Evolutionary conservation across 257 asterid species (phyloP).

Genomic region (Solanum corneliomulleri): DNA sequence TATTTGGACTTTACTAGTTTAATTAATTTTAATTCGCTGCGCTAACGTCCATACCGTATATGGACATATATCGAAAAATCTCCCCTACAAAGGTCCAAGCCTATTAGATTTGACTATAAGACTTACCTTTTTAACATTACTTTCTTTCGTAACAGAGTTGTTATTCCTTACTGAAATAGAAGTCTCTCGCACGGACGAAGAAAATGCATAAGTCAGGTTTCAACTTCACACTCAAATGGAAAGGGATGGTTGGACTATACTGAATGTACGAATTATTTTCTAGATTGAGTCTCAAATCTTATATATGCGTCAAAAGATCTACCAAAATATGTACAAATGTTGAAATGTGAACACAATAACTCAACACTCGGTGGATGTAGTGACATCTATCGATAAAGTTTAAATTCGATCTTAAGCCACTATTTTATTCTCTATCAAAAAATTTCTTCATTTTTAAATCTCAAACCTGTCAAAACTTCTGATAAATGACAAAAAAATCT

Average conservation of each 20-base stretch:
- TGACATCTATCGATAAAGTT: not conserved
- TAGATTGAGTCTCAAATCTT: not conserved
- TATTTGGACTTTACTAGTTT: not conserved
- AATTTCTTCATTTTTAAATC: not conserved
- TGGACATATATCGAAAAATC: not conserved
- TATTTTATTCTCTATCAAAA: not conserved
- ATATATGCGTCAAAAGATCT: not conserved
- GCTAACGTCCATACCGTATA: too few relatives aligned
- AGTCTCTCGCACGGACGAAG: too few relatives aligned
- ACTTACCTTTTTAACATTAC: too few relatives aligned
- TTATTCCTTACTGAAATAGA: too few relatives aligned
- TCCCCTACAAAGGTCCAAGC: not conserved
- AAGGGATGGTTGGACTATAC: not conserved
- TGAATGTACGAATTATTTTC: not conserved
- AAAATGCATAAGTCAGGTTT: too few relatives aligned
- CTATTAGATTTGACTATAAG: not conserved
- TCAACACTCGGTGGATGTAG: not conserved
- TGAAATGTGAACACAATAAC: not conserved
- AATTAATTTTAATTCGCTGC: not conserved
- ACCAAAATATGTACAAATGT: not conserved
- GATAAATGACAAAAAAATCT: not conserved
- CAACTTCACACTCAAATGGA: too few relatives aligned
- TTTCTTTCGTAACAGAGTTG: too few relatives aligned
- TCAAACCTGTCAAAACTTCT: not conserved
- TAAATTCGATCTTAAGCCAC: not conserved